Evolutionary conservation across 129 eudicot species (phyloP).

Genomic region (Flaveria ramosissima): DNA sequence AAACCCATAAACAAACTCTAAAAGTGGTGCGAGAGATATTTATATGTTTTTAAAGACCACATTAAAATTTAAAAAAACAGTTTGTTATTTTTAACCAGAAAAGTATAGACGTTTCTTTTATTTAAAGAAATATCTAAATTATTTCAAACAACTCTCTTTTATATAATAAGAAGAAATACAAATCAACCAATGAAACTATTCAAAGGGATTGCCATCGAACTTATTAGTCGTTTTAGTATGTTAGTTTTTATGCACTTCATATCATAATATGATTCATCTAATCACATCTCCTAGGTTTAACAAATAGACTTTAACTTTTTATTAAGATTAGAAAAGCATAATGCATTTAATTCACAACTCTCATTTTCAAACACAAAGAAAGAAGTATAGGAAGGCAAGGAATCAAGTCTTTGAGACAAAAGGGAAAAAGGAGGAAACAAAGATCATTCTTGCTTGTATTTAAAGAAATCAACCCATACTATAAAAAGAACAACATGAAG

Average conservation of each 20-base stretch:
- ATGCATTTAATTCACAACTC: neutral
- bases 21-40: too few relatives aligned
- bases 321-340: neutral
- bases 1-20: too few relatives aligned
- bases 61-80: too few relatives aligned
- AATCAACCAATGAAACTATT: too few relatives aligned
- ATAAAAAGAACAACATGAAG: slow-evolving; percentile 16
- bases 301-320: neutral
- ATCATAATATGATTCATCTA: neutral
- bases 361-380: slow-evolving; percentile 28
- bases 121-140: too few relatives aligned
- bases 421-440: neutral
- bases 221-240: neutral
- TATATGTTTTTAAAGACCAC: too few relatives aligned
- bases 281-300: too few relatives aligned
- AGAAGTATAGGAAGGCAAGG: slow-evolving; percentile 35
- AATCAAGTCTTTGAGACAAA: slow-evolving; percentile 24
- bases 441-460: slow-evolving; percentile 19
- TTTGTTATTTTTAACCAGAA: too few relatives aligned
- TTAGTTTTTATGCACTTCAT: neutral
- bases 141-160: too few relatives aligned
- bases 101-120: too few relatives aligned
- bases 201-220: too few relatives aligned
- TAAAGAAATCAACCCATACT: slow-evolving; percentile 3
- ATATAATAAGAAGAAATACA: too few relatives aligned